These are phyloP conservation scores for Suillus spraguei DNA, from an alignment of 768 basidiomycete species.

Conservation along the genomic window DNA sequence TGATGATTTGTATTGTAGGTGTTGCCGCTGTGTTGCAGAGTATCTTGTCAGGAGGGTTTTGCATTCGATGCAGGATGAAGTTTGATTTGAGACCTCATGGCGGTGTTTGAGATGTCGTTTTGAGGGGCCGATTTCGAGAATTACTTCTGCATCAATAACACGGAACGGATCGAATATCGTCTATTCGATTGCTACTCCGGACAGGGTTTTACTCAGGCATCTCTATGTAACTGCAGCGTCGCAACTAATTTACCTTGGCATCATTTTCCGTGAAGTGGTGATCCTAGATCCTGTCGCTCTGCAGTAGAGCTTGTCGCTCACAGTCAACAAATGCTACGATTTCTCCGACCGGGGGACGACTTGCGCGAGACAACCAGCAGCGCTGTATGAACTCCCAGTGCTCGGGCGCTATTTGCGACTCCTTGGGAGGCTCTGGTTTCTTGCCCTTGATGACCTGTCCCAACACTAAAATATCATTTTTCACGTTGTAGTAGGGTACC, in stretches of 20 bases:
- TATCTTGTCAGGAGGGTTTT: background rate
- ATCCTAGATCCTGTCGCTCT: background rate
- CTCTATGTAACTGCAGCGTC: background rate
- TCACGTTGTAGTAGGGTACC: constrained; percentile 10
- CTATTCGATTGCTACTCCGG: background rate
- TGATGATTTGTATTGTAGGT: constrained; percentile 3
- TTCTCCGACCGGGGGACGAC: background rate
- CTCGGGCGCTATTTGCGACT: background rate
- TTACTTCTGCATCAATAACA: background rate
- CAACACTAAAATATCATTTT: constrained; percentile 12
- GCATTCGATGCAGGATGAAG: background rate
- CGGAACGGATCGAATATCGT: background rate
- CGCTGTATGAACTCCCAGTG: background rate
- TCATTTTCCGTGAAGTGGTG: background rate
- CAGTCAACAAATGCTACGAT: background rate
- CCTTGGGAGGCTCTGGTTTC: constrained; percentile 3
- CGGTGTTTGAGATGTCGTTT: background rate
- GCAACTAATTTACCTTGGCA: background rate
- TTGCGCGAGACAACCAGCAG: background rate
- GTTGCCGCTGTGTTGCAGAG: background rate
- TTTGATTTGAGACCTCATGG: background rate
- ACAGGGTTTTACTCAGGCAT: background rate
- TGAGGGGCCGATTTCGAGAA: background rate
- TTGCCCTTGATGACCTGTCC: constrained; percentile 6
- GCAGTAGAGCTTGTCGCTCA: background rate